These are phyloP conservation scores for Capronia americana DNA, from an alignment of 2,329 filamentous ascomycete species.

Conservation along the genomic window DNA sequence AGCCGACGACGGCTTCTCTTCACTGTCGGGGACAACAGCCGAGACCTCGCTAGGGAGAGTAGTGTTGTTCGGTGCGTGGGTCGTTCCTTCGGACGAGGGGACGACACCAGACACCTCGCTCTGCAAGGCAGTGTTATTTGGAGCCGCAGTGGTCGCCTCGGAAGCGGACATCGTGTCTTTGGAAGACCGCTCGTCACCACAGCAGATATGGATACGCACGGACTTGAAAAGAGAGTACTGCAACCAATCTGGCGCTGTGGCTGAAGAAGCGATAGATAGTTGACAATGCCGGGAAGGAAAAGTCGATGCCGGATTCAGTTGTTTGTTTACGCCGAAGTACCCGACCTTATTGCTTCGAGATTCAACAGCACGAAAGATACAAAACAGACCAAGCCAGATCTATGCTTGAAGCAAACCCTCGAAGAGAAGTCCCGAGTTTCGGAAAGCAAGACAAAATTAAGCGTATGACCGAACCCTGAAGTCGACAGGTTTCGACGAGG, in stretches of 20 bases:
- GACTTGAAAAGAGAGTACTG: neutral
- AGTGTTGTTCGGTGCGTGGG: constrained; percentile 13
- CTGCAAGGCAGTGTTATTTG: constrained; percentile 28
- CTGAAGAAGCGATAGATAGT: neutral
- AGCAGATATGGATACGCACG: neutral
- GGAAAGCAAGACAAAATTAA: neutral
- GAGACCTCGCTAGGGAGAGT: constrained; percentile 17
- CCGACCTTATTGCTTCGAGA: neutral
- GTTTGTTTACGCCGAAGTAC: constrained; percentile 1
- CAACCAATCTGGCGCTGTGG: neutral
- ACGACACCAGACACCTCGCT: constrained; percentile 29
- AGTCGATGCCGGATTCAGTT: neutral
- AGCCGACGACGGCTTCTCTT: constrained; percentile 7
- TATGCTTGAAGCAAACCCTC: neutral
- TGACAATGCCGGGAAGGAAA: neutral
- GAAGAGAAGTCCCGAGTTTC: neutral
- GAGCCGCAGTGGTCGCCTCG: constrained; percentile 26
- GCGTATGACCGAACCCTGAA: neutral
- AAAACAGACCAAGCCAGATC: neutral
- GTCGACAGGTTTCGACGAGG: neutral
- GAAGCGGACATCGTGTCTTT: neutral
- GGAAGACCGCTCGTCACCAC: neutral
- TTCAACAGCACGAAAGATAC: neutral
- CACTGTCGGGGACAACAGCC: constrained; percentile 19
- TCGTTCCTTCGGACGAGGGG: constrained; percentile 8